These are phyloP conservation scores for Gracilaria caudata DNA, from an alignment of 23 red algal species.

Conservation along the genomic window DNA sequence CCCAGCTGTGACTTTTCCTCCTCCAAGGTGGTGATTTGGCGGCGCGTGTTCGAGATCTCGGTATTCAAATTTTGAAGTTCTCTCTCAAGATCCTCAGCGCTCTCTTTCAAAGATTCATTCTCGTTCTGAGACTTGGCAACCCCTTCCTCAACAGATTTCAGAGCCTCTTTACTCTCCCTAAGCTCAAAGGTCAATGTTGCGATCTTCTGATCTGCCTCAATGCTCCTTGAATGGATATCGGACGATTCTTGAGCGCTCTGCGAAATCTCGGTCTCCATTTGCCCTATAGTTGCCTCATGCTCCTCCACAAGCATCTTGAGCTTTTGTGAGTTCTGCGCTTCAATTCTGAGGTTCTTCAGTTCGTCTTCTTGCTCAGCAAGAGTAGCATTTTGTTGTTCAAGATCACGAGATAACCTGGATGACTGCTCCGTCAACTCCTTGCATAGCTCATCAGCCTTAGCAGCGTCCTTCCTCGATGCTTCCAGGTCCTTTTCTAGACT, in stretches of 20 bases:
- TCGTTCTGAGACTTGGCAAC: not conserved
- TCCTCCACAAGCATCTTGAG: constrained; percentile 7
- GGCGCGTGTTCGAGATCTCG: not conserved
- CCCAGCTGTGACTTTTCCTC: not conserved
- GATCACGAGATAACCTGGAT: not conserved
- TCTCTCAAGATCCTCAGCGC: not conserved
- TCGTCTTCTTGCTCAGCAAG: not conserved
- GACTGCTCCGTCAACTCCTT: constrained; percentile 2
- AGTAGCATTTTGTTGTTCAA: not conserved
- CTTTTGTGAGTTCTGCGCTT: not conserved
- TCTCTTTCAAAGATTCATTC: not conserved
- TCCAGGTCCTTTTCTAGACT: not conserved
- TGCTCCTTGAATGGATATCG: constrained; percentile 28
- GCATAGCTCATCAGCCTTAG: not conserved
- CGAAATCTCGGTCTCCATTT: constrained; percentile 23
- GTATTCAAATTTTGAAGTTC: not conserved
- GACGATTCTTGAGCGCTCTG: constrained; percentile 17
- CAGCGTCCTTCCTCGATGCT: not conserved
- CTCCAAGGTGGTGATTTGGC: not conserved
- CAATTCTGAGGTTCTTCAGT: constrained; percentile 2
- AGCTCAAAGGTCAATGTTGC: constrained; percentile 20
- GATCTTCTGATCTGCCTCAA: constrained; percentile 29
- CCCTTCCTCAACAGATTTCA: not conserved
- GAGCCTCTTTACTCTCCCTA: constrained; percentile 3
- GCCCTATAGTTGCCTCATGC: not conserved